Evolutionary conservation across 2,329 filamentous ascomycete genomes (phyloP), one percentile per base, ranked within the genome.

Genomic region (Westerdykella sp.): DNA sequence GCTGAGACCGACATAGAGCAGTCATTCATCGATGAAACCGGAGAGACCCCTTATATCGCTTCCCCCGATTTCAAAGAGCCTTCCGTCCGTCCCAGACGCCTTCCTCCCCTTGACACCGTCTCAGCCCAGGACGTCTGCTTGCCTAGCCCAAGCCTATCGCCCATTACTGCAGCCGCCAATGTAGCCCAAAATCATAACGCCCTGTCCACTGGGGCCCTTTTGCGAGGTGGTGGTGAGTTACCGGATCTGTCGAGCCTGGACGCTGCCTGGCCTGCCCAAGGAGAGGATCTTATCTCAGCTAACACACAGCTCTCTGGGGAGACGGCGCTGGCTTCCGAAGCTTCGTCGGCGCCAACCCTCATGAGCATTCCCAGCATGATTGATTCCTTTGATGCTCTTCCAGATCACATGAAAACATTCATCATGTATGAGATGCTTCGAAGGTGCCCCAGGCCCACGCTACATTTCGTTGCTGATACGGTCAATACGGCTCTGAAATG

Each of bases 391-490:
- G 91, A 97, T 63, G 79, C 85, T 6, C 85, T 98, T 76, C 89
- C 91, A 2, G 81, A 86, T 36, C 85, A 93, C 57, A 82, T 98
- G 78, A 93, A 98, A 69, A 86, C 85, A 0, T 95, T 95, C 62
- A 84, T 98, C 69, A 95, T 98, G 82, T 97, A 94, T 63, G 91
- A 98, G 62, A 81, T 98, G 43, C 77, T 98, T 21, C 84, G 87
- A 44, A 79, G 93, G 37, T 97, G 90, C 60, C 81, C 88, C 5
- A 85, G 94, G 53, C 84, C 88, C 34, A 95, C 90, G 0, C 74
- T 98, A 5, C 88, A 93, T 59, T 83, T 95, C 42, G 84, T 98
- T 43, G 89, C 91, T 30, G 83, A 89, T 53, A 83, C 89, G 12
- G 90, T 98, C 51, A 96, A 95, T 59, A 93, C 93, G 6, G 88